Conservation (phyloP, 2,329 filamentous ascomycete genomes). For the Apiospora kogelbergensis region DNA sequence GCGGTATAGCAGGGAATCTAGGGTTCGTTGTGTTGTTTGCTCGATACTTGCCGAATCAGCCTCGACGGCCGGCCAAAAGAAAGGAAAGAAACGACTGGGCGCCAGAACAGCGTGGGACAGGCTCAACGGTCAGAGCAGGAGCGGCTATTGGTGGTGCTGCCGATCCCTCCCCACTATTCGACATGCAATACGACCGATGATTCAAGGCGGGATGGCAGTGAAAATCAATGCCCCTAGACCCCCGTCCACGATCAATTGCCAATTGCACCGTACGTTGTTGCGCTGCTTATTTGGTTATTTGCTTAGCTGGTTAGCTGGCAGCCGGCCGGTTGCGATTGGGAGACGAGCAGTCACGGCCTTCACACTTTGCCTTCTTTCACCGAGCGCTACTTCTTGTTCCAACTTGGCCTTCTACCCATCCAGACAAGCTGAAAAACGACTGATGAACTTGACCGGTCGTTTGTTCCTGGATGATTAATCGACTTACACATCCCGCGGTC, state of each 20-base stretch:
- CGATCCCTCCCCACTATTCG: background rate
- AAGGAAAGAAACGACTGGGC: background rate
- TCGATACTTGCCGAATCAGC: slow-evolving; percentile 2
- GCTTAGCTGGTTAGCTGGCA: too few species aligned
- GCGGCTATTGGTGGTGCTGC: background rate
- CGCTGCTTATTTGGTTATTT: too few species aligned
- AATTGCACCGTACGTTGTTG: too few species aligned
- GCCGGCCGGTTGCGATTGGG: too few species aligned
- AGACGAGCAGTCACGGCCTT: too few species aligned
- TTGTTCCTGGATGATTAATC: background rate
- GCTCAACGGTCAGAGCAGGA: background rate
- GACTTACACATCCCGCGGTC: background rate
- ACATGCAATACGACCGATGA: background rate
- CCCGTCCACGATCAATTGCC: too few species aligned
- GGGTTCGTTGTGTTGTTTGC: background rate
- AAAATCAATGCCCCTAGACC: background rate
- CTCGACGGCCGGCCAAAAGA: background rate
- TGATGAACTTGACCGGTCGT: background rate
- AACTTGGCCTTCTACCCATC: too few species aligned
- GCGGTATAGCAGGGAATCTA: too few species aligned
- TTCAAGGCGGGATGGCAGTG: background rate
- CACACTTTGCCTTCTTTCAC: background rate
- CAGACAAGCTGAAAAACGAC: background rate
- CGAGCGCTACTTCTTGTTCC: background rate
- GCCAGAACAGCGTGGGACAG: background rate